Conservation (phyloP, 169 alveolate species). For the Eimeria falciformis region DNA sequence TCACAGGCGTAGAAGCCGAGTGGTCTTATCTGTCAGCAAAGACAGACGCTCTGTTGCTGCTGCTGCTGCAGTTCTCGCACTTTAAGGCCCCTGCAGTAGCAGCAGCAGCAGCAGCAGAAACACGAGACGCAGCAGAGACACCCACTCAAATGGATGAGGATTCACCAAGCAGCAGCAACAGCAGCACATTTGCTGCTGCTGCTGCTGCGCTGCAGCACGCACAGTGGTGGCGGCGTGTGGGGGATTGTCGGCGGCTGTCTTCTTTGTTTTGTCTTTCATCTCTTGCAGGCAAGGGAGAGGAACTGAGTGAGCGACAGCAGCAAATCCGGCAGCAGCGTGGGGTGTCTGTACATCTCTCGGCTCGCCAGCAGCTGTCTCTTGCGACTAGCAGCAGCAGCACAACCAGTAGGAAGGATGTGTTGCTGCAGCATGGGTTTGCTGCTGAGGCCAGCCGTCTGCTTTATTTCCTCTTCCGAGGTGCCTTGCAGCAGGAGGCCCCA, state of each 20-base stretch:
- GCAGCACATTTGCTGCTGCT: constrained; percentile 43
- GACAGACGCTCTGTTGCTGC: constrained; percentile 65
- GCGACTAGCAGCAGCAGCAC: constrained; percentile 58
- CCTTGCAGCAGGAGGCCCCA: neutral
- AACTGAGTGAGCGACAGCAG: constrained; percentile 63
- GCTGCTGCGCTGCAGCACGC: constrained; percentile 51
- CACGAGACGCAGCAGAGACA: neutral
- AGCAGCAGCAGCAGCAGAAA: constrained; percentile 4
- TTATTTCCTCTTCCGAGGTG: constrained; percentile 38
- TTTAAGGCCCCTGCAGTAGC: constrained; percentile 10
- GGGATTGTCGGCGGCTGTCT: constrained; percentile 50
- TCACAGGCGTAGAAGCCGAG: constrained; percentile 46
- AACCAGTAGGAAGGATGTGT: constrained; percentile 46
- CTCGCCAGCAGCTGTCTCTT: constrained; percentile 41
- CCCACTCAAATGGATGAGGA: constrained; percentile 21
- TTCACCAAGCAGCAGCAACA: neutral
- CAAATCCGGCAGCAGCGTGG: constrained; percentile 41
- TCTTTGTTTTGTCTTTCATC: constrained; percentile 53
- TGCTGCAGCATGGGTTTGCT: constrained; percentile 36
- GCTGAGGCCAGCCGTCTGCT: constrained; percentile 66
- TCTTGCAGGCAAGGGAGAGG: constrained; percentile 60
- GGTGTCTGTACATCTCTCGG: constrained; percentile 29
- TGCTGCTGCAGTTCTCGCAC: constrained; percentile 63
- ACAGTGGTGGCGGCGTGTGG: constrained; percentile 63
- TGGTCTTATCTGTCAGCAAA: constrained; percentile 69